Evolutionary conservation across 1,284 basidiomycete species (phyloP).

Genomic region (Phaffia rhodozyma): DNA sequence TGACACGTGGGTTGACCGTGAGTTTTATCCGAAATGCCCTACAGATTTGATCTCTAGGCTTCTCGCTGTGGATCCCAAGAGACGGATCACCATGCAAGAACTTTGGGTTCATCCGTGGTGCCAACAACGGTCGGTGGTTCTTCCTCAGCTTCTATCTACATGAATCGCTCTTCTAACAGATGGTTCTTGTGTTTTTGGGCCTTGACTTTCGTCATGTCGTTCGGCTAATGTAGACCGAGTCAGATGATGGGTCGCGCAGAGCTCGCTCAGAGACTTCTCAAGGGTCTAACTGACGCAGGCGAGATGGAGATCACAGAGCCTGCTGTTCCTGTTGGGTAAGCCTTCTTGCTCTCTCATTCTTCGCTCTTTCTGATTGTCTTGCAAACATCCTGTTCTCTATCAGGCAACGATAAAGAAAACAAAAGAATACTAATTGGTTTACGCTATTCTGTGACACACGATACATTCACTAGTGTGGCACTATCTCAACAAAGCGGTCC

Average conservation of each 20-base stretch:
- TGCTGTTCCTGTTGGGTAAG: constrained; percentile 31
- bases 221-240: constrained; percentile 44
- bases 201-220: neutral
- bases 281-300: constrained; percentile 51
- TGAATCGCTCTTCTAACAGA: neutral
- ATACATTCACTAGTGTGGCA: neutral
- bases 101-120: constrained; percentile 69
- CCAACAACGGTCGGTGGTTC: constrained; percentile 22
- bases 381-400: neutral
- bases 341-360: constrained; percentile 18
- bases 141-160: neutral
- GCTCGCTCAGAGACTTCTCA: constrained; percentile 28
- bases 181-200: no score
- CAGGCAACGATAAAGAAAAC: constrained; percentile 22
- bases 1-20: neutral
- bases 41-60: constrained; percentile 5
- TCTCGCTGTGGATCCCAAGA: constrained; percentile 56
- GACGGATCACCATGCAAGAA: constrained; percentile 58
- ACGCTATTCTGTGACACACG: constrained; percentile 20
- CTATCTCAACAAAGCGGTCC: neutral
- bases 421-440: constrained; percentile 23
- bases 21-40: neutral
- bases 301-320: constrained; percentile 58
- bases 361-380: neutral
- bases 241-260: constrained; percentile 44